These are phyloP conservation scores for Tolypocladium album DNA, from an alignment of 2,329 filamentous ascomycete genomes.

Conservation along the genomic window DNA sequence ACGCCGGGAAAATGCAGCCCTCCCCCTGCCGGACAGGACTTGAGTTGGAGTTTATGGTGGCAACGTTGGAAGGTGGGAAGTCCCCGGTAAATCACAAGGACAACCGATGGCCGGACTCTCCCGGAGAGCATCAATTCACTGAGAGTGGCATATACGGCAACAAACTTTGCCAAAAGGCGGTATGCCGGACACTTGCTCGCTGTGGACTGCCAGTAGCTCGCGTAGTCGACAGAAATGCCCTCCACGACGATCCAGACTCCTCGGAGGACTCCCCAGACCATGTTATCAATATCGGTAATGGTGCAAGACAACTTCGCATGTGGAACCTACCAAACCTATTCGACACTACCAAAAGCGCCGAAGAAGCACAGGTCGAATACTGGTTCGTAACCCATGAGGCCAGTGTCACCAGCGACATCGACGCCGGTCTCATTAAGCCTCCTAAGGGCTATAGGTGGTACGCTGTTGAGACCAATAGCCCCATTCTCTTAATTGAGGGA, in stretches of 20 bases:
- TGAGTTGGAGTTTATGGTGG: constrained; percentile 16
- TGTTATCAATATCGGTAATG: neutral
- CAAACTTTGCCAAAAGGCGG: neutral
- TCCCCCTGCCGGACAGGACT: constrained; percentile 8
- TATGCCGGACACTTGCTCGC: constrained; percentile 10
- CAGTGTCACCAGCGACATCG: neutral
- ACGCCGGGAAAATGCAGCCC: neutral
- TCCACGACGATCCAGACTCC: neutral
- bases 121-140: neutral
- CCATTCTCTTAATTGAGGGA: constrained; percentile 7
- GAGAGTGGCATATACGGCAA: constrained; percentile 4
- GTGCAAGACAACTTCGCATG: neutral
- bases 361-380: neutral
- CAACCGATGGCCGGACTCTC: neutral
- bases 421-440: neutral
- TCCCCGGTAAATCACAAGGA: constrained; percentile 1
- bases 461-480: constrained; percentile 15
- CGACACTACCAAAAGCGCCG: neutral
- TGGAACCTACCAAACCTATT: neutral
- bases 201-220: constrained; percentile 8
- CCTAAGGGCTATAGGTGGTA: constrained; percentile 10
- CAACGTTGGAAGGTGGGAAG: neutral
- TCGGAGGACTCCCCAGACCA: neutral
- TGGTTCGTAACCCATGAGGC: neutral
- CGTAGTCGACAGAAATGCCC: neutral